Base-by-base conservation (phyloP, 2,329 filamentous ascomycete genomes). In the Huntiella savannae region DNA sequence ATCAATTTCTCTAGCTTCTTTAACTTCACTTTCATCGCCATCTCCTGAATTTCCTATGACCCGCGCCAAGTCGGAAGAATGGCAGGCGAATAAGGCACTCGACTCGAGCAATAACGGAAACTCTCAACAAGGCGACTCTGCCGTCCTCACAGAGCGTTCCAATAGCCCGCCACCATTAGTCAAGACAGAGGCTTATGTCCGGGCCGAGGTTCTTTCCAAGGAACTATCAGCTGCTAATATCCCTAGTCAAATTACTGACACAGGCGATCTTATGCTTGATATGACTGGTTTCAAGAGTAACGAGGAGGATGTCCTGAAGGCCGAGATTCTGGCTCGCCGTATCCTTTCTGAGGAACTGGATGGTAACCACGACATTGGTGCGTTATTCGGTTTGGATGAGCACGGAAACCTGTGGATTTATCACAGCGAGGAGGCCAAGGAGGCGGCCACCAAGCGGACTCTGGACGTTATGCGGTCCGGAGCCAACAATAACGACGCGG, bases 361-460 rank as follows among this genome's bases (percentile, higher is more conserved):
- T 55, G 91, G 87, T 16, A 86, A 88, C 57, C 95, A 95, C 60
- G 91, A 98, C 58, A 93, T 98, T 55, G 91, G 91, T 4, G 81
- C 88, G 2, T 69, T 98, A 28, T 94, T 98, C 55, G 91, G 87
- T 10, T 88, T 91, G 39, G 91, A 98, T 57, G 86, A 93, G 57
- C 77, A 91, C 50, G 91, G 91, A 5, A 98, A 98, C 5, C 69
- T 98, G n/a, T 96, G 91, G 88, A 96, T 98, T 53, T 98, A 98
- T 64, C 91, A 86, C 63, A 96, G 87, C 55, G 87, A 96, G 60
- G 87, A 94, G 57, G 86, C 91, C 17, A 96, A 95, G 58, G 81
- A 91, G 55, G 81, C 82, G 5, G 88, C 88, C 32, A 79, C 79
- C 65, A 78, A 80, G 58, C 71, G 65, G 54, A 71, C 70, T 1